Percentiles rank a stretch among this genome's conserved stretches.
Evolutionary conservation across 441 rosid species (phyloP).

Genomic region (Erodium moschatum): DNA sequence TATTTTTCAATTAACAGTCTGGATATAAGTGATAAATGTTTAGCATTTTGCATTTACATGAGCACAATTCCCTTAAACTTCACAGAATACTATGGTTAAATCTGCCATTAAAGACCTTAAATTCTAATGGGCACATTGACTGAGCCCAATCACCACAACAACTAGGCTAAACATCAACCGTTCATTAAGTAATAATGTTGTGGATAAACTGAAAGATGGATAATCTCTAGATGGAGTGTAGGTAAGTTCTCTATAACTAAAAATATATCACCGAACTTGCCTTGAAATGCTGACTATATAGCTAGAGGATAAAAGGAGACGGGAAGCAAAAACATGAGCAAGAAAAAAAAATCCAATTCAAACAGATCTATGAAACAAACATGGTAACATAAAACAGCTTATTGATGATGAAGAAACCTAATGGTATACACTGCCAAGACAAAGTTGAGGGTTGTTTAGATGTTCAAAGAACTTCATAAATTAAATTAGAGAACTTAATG

Average conservation of each 20-base stretch:
- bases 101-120: constrained; percentile 2
- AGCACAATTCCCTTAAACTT: background rate
- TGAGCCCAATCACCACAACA: background rate
- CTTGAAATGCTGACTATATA: background rate
- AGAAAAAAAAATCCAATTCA: background rate
- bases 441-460: background rate
- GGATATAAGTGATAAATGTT: background rate
- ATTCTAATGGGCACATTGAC: background rate
- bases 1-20: background rate
- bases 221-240: background rate
- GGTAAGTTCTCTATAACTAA: background rate
- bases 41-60: background rate
- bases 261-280: background rate
- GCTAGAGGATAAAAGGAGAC: background rate
- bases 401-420: background rate
- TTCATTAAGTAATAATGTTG: background rate
- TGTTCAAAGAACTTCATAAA: constrained; percentile 1
- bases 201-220: background rate
- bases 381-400: background rate
- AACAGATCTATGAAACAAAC: background rate
- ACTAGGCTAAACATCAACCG: background rate
- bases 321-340: background rate
- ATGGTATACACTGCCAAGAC: background rate
- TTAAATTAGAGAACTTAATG: background rate
- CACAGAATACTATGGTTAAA: background rate